Conservation (phyloP, 2,329 filamentous ascomycete species). For the Aureobasidium sp. region DNA sequence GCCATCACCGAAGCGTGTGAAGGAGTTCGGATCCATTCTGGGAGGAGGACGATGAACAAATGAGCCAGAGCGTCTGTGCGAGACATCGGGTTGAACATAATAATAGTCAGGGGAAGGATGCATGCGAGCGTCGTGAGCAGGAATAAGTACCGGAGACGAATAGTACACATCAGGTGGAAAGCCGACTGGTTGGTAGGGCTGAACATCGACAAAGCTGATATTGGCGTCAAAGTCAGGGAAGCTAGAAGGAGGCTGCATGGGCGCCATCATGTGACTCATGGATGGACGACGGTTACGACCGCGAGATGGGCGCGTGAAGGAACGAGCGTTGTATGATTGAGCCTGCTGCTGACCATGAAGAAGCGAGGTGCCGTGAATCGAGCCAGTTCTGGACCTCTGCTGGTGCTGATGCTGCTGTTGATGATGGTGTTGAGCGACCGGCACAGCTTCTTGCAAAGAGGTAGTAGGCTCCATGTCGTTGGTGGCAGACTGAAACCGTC, state of each 20-base stretch:
- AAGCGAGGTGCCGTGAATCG: neutral
- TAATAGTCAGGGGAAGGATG: neutral
- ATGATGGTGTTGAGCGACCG: neutral
- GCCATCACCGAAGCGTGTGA: neutral
- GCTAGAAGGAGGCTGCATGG: neutral
- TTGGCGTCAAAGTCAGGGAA: neutral
- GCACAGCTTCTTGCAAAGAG: neutral
- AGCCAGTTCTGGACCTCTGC: neutral
- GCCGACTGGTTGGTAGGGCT: neutral
- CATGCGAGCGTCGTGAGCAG: neutral
- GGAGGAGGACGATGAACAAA: neutral
- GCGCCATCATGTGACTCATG: neutral
- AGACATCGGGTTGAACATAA: neutral
- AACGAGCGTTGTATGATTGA: neutral
- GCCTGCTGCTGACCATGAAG: neutral
- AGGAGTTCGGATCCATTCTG: constrained; percentile 1
- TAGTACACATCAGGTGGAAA: neutral
- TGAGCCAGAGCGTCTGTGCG: neutral
- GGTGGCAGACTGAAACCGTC: neutral
- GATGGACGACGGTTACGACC: neutral
- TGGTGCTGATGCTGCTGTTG: neutral
- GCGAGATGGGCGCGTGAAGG: neutral
- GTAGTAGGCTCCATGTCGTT: neutral
- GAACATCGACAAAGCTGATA: neutral
- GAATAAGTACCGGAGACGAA: neutral